phyloP scores from a whole-genome alignment of 768 basidiomycete genomes.

The Lyophyllum atratum region DNA sequence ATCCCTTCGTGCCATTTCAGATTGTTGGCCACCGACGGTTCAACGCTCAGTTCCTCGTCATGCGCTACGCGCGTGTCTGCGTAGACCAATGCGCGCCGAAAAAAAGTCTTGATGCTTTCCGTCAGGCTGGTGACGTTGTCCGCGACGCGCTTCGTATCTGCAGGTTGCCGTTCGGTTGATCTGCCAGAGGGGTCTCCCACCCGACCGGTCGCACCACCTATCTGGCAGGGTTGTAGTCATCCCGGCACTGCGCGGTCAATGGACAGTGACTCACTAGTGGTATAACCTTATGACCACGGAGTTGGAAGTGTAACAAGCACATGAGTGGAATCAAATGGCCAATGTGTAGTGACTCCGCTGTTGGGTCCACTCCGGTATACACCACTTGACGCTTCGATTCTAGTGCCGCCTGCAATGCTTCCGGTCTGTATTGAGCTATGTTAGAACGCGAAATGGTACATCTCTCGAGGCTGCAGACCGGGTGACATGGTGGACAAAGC shows the following conservation, averaged over 20 bases:
- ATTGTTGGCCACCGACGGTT: conserved; percentile 43
- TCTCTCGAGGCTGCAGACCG: conserved; percentile 26
- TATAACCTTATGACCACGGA: conserved; percentile 81
- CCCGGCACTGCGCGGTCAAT: not conserved
- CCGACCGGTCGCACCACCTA: conserved; percentile 95
- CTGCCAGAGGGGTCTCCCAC: conserved; percentile 97
- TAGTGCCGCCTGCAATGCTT: conserved; percentile 40
- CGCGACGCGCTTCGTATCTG: conserved; percentile 59
- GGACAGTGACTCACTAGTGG: conserved; percentile 66
- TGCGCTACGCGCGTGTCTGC: conserved; percentile 40
- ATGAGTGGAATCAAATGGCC: conserved; percentile 92
- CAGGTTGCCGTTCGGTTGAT: conserved; percentile 72
- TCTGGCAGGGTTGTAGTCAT: conserved; percentile 46
- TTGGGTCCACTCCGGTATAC: conserved; percentile 93
- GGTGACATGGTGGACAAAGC: conserved; percentile 51
- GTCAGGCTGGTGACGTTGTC: conserved; percentile 68
- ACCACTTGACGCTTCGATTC: conserved; percentile 48
- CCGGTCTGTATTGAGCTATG: conserved; percentile 33
- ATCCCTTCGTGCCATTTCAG: conserved; percentile 78
- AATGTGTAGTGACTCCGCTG: conserved; percentile 86
- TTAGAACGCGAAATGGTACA: conserved; percentile 5
- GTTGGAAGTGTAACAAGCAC: conserved; percentile 83
- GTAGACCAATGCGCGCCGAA: conserved; percentile 63
- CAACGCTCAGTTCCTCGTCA: conserved; percentile 14
- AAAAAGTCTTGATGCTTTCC: conserved; percentile 70